A percentile compares a stretch with the other conserved stretches of the same genome.
Evolutionary conservation across 179 eudicot species (phyloP).

Genomic region (Camellia oleifera): DNA sequence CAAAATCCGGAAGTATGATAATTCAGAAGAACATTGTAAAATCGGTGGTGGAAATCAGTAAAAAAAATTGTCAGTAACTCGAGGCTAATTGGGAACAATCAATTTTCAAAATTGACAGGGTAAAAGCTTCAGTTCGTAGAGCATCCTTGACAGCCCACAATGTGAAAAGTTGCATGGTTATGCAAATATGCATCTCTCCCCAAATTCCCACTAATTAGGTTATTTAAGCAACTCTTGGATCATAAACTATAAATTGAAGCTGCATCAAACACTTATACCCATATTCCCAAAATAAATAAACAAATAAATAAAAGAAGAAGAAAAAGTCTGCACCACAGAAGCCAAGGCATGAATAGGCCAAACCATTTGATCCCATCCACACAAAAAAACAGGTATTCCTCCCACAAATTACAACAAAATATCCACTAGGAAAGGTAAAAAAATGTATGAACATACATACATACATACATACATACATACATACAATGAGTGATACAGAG

Average conservation of each 20-base stretch:
- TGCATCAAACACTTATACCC: too few relatives aligned
- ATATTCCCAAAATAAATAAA: too few relatives aligned
- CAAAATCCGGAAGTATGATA: too few relatives aligned
- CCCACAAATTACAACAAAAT: slow-evolving; percentile 2
- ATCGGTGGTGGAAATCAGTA: background rate
- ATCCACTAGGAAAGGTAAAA: background rate
- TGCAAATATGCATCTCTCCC: too few relatives aligned
- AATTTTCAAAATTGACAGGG: background rate
- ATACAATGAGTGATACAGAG: background rate
- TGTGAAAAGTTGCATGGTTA: background rate
- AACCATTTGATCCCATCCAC: background rate
- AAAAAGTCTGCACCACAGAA: background rate
- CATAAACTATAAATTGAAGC: too few relatives aligned
- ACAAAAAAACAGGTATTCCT: slow-evolving; percentile 1
- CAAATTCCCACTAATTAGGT: too few relatives aligned
- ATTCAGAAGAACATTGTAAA: too few relatives aligned
- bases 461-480: background rate
- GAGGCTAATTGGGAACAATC: background rate
- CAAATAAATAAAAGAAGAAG: too few relatives aligned
- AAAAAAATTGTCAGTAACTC: background rate
- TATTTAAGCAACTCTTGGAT: too few relatives aligned
- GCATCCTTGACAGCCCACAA: background rate
- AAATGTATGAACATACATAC: background rate
- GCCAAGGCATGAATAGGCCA: slow-evolving; percentile 4
- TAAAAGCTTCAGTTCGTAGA: background rate